Percentiles rank a stretch among this genome's conserved stretches.
phyloP scores from a whole-genome alignment of 352 stramenopile genomes.

The Phytophthora kernoviae region DNA sequence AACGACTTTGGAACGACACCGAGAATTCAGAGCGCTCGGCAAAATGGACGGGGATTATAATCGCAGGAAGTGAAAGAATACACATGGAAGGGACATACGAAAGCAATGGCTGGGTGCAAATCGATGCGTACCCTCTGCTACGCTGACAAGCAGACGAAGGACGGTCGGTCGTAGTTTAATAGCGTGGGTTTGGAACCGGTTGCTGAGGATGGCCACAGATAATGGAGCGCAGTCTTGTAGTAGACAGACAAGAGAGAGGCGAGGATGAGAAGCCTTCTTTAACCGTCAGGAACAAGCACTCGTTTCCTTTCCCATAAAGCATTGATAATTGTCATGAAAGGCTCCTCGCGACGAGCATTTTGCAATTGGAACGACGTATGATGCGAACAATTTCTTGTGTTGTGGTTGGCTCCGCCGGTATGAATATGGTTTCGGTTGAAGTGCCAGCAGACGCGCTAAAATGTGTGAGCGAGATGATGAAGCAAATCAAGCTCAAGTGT shows the following conservation, averaged over 20 bases:
- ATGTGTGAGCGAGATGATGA: neutral
- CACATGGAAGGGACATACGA: slow-evolving; percentile 1
- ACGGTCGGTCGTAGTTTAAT: neutral
- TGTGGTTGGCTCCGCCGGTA: neutral
- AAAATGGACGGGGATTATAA: neutral
- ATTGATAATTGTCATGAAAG: neutral
- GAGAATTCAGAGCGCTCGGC: neutral
- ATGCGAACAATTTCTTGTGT: slow-evolving; percentile 3
- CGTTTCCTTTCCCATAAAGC: neutral
- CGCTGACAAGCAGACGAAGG: neutral
- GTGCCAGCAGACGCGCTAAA: neutral
- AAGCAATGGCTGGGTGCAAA: neutral
- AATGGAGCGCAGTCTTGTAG: too few species aligned
- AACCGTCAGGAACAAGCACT: neutral
- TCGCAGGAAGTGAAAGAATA: neutral
- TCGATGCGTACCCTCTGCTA: neutral
- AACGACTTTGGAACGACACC: neutral
- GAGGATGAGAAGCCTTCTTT: too few species aligned
- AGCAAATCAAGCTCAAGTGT: neutral
- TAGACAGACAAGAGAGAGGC: neutral
- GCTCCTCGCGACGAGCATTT: neutral
- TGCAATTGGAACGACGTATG: neutral
- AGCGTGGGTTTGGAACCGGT: neutral
- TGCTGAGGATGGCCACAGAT: neutral
- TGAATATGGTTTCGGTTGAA: slow-evolving; percentile 2